Conservation (phyloP, 225 moss, liverwort and hornwort genomes). For the Polytrichum commune region DNA sequence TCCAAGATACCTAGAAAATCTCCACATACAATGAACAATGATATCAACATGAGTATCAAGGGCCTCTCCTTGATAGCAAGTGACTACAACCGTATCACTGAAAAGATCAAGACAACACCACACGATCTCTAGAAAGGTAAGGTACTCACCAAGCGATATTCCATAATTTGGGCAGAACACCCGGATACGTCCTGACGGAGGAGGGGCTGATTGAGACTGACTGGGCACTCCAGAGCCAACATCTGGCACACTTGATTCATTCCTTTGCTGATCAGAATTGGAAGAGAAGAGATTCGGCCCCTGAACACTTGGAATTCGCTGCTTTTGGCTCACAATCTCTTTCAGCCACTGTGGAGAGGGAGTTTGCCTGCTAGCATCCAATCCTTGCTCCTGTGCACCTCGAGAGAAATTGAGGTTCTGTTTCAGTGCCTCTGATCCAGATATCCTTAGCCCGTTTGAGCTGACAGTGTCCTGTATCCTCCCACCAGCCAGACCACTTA, state of each 20-base stretch:
- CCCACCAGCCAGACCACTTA: constrained; percentile 58
- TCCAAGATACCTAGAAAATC: too few relatives aligned
- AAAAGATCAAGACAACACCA: too few relatives aligned
- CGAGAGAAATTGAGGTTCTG: constrained; percentile 45
- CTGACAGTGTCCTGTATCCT: constrained; percentile 48
- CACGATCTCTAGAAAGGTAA: too few relatives aligned
- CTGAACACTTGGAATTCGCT: constrained; percentile 45
- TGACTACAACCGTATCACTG: too few relatives aligned
- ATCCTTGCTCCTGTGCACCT: constrained; percentile 32
- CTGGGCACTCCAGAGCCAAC: constrained; percentile 27
- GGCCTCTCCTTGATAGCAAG: too few relatives aligned
- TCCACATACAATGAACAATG: too few relatives aligned
- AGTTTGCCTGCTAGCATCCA: constrained; percentile 51
- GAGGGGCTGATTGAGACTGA: constrained; percentile 28
- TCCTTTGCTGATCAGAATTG: constrained; percentile 33
- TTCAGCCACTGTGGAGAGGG: constrained; percentile 68
- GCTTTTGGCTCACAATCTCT: constrained; percentile 55
- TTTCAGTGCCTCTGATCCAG: constrained; percentile 51
- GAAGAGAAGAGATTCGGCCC: constrained; percentile 36
- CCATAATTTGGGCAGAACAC: constrained; percentile 63
- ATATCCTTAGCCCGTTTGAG: constrained; percentile 45
- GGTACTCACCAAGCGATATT: too few relatives aligned
- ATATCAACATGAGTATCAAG: too few relatives aligned
- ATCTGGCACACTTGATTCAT: constrained; percentile 35
- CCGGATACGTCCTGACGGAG: constrained; percentile 52